Percentiles rank a stretch among this genome's conserved stretches.
phyloP scores from a whole-genome alignment of 148 eudicot species.

The Nyssa sinensis region DNA sequence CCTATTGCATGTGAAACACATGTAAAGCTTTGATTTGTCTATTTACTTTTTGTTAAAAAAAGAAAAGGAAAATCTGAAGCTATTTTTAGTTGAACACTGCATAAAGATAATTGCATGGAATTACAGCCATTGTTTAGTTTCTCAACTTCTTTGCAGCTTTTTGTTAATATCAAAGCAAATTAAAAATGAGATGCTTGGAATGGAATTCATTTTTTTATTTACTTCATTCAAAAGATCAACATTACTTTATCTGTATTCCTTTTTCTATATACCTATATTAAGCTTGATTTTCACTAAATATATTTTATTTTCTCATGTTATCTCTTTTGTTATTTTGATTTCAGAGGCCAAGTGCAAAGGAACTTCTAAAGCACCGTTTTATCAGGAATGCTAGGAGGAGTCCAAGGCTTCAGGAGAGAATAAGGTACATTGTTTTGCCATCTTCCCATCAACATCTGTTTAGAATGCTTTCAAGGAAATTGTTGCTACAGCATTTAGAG shows the following conservation, averaged over 20 bases:
- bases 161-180: neutral
- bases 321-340: constrained; percentile 18
- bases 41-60: no score
- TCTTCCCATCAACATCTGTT: neutral
- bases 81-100: neutral
- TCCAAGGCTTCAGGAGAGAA: constrained; percentile 90
- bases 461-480: no score
- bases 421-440: constrained; percentile 47
- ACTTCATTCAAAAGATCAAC: neutral
- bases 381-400: constrained; percentile 83
- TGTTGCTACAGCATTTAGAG: neutral
- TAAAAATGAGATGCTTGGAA: neutral
- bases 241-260: neutral
- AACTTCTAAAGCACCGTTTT: constrained; percentile 82
- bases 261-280: neutral
- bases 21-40: neutral
- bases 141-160: neutral
- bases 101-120: neutral
- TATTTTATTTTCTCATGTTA: neutral
- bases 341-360: constrained; percentile 97
- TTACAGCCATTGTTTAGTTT: no score
- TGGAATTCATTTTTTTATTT: neutral
- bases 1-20: no score
- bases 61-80: neutral
- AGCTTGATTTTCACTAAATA: neutral